Percentiles rank a stretch among this genome's conserved stretches.
Evolutionary conservation across 352 stramenopile species (phyloP).

Genomic region (Phytophthora tentaculata): DNA sequence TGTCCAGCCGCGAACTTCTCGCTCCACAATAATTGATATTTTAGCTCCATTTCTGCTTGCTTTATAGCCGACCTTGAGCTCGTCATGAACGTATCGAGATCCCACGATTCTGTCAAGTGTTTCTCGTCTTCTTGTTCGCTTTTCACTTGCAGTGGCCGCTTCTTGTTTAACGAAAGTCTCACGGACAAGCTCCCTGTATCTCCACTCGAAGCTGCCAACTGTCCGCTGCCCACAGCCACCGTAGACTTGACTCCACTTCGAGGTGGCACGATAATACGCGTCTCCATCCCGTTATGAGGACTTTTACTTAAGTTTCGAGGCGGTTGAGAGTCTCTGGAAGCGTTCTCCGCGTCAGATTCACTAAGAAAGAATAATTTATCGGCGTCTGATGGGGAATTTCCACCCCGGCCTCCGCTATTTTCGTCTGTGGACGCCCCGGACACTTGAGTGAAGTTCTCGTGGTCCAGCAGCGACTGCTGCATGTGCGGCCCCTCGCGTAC

Average conservation of each 20-base stretch:
- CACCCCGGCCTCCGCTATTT: conserved; percentile 9
- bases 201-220: conserved; percentile 13
- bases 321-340: not conserved
- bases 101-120: not conserved
- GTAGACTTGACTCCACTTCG: not conserved
- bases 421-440: not conserved
- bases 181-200: conserved; percentile 16
- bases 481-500: not conserved
- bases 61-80: conserved; percentile 13
- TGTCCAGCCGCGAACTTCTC: conserved; percentile 15
- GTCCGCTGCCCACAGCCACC: conserved; percentile 1
- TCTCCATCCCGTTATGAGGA: conserved; percentile 7
- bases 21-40: conserved; percentile 15
- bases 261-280: conserved; percentile 7
- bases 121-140: not conserved
- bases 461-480: not conserved
- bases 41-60: conserved; percentile 21
- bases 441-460: not conserved
- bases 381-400: conserved; percentile 3
- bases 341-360: conserved; percentile 3
- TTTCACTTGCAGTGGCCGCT: not conserved
- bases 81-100: conserved; percentile 20
- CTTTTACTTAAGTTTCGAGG: not conserved
- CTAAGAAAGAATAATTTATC: conserved; percentile 20
- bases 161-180: conserved; percentile 16